phyloP scores from a whole-genome alignment of 345 rosid species.

The Corchorus olitorius region DNA sequence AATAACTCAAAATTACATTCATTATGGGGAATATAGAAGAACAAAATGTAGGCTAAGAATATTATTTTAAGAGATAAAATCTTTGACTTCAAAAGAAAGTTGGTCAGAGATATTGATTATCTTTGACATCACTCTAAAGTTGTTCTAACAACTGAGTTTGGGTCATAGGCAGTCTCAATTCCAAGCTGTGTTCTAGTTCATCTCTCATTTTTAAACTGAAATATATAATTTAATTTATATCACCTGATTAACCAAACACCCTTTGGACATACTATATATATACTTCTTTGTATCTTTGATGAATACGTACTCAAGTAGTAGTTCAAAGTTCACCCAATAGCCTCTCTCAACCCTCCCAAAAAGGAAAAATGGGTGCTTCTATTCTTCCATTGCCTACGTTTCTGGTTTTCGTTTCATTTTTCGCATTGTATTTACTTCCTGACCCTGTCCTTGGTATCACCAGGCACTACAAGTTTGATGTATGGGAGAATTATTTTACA shows the following conservation, averaged over 20 bases:
- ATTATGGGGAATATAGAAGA: slow-evolving; percentile 4
- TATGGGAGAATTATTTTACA: no score
- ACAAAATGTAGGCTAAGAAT: background rate
- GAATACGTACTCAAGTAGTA: slow-evolving; percentile 25
- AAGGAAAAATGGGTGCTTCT: slow-evolving; percentile 32
- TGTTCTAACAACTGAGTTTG: slow-evolving; percentile 23
- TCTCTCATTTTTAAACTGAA: no score
- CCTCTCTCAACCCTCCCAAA: no score
- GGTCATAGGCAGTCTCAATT: slow-evolving; percentile 23
- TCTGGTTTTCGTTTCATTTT: no score
- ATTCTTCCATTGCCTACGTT: slow-evolving; percentile 27
- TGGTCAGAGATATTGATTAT: slow-evolving; percentile 51
- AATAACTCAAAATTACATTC: background rate
- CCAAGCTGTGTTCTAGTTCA: background rate
- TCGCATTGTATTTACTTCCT: no score
- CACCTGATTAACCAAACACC: slow-evolving; percentile 39
- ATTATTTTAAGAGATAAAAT: background rate
- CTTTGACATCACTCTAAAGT: no score
- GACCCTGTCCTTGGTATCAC: no score
- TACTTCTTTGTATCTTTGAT: slow-evolving; percentile 17
- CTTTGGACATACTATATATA: slow-evolving; percentile 36
- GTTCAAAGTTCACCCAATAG: slow-evolving; percentile 3
- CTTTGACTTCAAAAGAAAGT: slow-evolving; percentile 44
- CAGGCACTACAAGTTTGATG: no score
- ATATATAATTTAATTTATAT: background rate